phyloP scores from a whole-genome alignment of 192 early-diverging fungal species.

The Spinellus fusiger region DNA sequence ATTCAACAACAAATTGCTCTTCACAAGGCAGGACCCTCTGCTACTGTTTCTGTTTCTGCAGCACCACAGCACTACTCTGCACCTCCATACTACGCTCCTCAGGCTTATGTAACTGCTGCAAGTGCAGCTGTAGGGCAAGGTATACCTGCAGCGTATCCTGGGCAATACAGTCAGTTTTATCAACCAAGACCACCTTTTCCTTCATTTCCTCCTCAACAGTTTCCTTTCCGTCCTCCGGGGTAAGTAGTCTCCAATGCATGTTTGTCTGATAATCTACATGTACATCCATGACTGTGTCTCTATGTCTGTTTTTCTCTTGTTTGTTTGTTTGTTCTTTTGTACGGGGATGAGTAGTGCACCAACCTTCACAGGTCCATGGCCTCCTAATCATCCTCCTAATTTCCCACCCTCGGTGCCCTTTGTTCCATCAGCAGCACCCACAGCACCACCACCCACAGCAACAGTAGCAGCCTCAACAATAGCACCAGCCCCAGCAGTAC shows the following conservation, averaged over 20 bases:
- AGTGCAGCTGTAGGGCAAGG: slow-evolving; percentile 3
- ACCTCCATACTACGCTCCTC: background rate
- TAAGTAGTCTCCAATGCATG: slow-evolving; percentile 20
- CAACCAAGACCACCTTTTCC: slow-evolving; percentile 37
- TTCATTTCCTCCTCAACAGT: slow-evolving; percentile 17
- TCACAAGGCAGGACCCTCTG: slow-evolving; percentile 31
- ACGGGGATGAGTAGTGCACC: too few species aligned
- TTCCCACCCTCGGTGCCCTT: slow-evolving; percentile 26
- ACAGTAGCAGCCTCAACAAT: slow-evolving; percentile 11
- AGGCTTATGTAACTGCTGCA: background rate
- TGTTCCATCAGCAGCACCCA: slow-evolving; percentile 1
- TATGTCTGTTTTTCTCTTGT: too few species aligned
- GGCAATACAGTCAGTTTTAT: slow-evolving; percentile 52
- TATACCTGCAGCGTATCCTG: slow-evolving; percentile 25
- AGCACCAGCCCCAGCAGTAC: slow-evolving; percentile 8
- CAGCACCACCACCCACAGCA: slow-evolving; percentile 12
- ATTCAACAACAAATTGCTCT: slow-evolving; percentile 38
- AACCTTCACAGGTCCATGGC: too few species aligned
- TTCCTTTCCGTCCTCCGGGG: slow-evolving; percentile 15
- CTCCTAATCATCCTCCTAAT: too few species aligned
- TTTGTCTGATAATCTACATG: background rate
- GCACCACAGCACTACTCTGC: slow-evolving; percentile 11
- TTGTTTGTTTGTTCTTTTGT: background rate
- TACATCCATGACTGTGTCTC: too few species aligned
- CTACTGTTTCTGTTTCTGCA: slow-evolving; percentile 18